These are phyloP conservation scores for Penicillium sclerotiorum DNA, from an alignment of 2,329 filamentous ascomycete genomes.

Conservation along the genomic window DNA sequence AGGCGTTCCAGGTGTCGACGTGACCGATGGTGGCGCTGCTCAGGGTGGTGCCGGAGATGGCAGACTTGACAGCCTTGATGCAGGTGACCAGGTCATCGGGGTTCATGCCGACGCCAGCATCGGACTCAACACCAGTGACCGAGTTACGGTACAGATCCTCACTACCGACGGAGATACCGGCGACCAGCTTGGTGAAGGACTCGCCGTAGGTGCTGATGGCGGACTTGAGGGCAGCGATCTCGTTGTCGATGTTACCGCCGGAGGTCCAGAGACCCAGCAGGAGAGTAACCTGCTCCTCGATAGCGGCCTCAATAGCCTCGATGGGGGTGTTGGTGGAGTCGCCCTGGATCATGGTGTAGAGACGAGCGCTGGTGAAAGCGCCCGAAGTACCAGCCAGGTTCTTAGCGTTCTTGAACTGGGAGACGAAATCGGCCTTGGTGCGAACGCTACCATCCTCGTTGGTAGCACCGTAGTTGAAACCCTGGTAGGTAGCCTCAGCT, in stretches of 20 bases:
- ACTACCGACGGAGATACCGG: slow-evolving; percentile 81
- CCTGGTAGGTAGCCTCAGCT: slow-evolving; percentile 42
- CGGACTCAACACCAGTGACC: slow-evolving; percentile 65
- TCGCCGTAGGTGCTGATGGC: slow-evolving; percentile 71
- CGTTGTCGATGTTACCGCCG: slow-evolving; percentile 70
- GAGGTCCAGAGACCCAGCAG: slow-evolving; percentile 86
- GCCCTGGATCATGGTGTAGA: slow-evolving; percentile 64
- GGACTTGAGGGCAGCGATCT: slow-evolving; percentile 70
- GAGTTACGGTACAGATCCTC: slow-evolving; percentile 86
- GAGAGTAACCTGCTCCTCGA: slow-evolving; percentile 74
- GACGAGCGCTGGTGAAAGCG: slow-evolving; percentile 52
- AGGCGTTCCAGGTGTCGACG: slow-evolving; percentile 87
- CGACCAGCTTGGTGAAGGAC: slow-evolving; percentile 60
- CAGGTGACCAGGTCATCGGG: slow-evolving; percentile 68
- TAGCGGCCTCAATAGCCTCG: slow-evolving; percentile 77
- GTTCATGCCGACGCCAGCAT: slow-evolving; percentile 64
- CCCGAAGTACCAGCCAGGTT: slow-evolving; percentile 41
- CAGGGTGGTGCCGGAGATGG: slow-evolving; percentile 64
- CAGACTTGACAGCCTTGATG: slow-evolving; percentile 67
- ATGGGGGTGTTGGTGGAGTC: slow-evolving; percentile 67
- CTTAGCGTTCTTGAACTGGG: slow-evolving; percentile 51
- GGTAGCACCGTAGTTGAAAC: slow-evolving; percentile 53
- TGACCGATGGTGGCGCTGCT: slow-evolving; percentile 68
- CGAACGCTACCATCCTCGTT: slow-evolving; percentile 8
- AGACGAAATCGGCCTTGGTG: slow-evolving; percentile 40